A percentile compares a stretch with the other conserved stretches of the same genome.
These are phyloP conservation scores for Guadua angustifolia DNA, from an alignment of 176 grass and related monocot genomes.

Conservation along the genomic window DNA sequence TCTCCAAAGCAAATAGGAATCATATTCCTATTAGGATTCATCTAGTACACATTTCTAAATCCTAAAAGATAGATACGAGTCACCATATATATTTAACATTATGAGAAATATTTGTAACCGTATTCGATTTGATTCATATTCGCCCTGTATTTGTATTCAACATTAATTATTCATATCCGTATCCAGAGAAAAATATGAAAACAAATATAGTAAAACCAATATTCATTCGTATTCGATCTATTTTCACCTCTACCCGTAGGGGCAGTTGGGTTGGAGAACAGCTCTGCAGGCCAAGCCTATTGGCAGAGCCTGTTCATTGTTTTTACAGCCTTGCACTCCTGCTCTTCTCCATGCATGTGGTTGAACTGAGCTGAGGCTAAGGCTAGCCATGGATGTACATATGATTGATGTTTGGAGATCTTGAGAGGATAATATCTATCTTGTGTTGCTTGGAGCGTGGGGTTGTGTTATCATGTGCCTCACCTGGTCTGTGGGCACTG, in stretches of 20 bases:
- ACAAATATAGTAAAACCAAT: too few species aligned
- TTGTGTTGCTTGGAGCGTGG: background rate
- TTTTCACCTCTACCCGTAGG: background rate
- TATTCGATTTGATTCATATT: too few species aligned
- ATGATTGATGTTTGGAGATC: background rate
- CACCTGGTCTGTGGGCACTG: conserved; percentile 32
- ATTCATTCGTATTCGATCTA: too few species aligned
- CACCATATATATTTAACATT: too few species aligned
- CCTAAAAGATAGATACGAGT: too few species aligned
- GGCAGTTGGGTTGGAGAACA: background rate
- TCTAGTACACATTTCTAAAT: too few species aligned
- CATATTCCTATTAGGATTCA: too few species aligned
- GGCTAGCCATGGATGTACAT: background rate
- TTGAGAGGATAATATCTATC: background rate
- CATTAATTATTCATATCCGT: too few species aligned
- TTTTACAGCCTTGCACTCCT: background rate
- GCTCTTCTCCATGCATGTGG: background rate
- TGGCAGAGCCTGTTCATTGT: background rate
- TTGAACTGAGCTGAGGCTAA: background rate
- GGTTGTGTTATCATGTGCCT: conserved; percentile 14
- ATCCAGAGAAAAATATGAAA: too few species aligned
- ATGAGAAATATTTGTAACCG: too few species aligned
- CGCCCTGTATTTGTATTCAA: too few species aligned
- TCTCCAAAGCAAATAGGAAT: too few species aligned
- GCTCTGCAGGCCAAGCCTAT: background rate